Percentiles rank a stretch among this genome's conserved stretches.
Conservation (phyloP, 2,329 filamentous ascomycete genomes). For the Xylariaceae sp. region DNA sequence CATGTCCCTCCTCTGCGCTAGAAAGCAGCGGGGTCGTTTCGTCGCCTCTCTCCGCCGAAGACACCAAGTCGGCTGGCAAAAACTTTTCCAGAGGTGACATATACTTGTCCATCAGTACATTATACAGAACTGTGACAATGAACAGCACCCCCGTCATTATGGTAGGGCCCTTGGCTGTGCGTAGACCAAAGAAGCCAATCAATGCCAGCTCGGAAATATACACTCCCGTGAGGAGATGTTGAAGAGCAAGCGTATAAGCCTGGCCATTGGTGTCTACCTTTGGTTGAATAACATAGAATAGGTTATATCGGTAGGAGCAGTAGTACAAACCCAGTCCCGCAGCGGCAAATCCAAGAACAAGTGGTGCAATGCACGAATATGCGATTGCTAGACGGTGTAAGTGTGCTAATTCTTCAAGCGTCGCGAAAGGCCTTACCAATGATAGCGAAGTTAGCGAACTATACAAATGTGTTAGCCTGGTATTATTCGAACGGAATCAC, state of each 20-base stretch:
- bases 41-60: conserved; percentile 25
- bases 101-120: conserved; percentile 50
- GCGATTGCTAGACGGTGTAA: conserved; percentile 55
- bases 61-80: conserved; percentile 35
- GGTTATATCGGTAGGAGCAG: conserved; percentile 76
- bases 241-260: conserved; percentile 72
- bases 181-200: conserved; percentile 72
- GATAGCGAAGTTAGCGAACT: conserved; percentile 45
- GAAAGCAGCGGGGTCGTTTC: conserved; percentile 39
- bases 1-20: conserved; percentile 36
- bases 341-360: conserved; percentile 74
- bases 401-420: not conserved
- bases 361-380: conserved; percentile 77
- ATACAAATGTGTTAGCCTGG: conserved; percentile 14
- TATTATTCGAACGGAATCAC: not conserved
- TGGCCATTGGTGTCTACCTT: conserved; percentile 77
- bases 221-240: conserved; percentile 74
- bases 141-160: conserved; percentile 68
- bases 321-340: conserved; percentile 75
- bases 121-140: conserved; percentile 67
- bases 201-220: conserved; percentile 74
- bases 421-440: conserved; percentile 34
- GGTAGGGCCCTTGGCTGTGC: conserved; percentile 62
- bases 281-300: conserved; percentile 74
- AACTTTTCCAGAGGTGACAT: conserved; percentile 41